phyloP scores from a whole-genome alignment of 2,329 filamentous ascomycete species.

The Grosmannia penicillata region DNA sequence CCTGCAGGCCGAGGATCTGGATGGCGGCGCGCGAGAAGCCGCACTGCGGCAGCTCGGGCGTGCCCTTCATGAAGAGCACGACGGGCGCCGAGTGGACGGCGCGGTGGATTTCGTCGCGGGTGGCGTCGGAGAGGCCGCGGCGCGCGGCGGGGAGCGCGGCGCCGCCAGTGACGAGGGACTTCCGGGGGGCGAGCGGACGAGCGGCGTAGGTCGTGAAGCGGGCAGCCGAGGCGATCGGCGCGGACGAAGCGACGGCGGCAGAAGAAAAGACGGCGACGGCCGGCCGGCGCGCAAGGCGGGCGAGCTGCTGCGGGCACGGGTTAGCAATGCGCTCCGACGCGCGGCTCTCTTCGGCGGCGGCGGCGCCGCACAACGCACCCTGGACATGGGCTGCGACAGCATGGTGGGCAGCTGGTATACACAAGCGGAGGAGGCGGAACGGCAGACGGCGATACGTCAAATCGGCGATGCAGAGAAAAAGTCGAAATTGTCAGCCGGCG shows the following conservation, averaged over 20 bases:
- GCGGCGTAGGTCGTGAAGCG: neutral
- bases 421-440: too few relatives aligned
- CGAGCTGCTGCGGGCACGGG: conserved; percentile 2
- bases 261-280: neutral
- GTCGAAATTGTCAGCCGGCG: too few relatives aligned
- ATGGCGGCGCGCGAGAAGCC: conserved; percentile 88
- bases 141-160: neutral
- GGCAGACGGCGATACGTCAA: too few relatives aligned
- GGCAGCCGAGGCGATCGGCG: neutral
- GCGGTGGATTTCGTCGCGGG: conserved; percentile 73
- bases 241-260: neutral
- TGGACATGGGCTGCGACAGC: conserved; percentile 7
- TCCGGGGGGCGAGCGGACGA: neutral
- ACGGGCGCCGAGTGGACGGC: conserved; percentile 79
- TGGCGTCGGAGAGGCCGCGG: conserved; percentile 54
- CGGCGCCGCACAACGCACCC: neutral
- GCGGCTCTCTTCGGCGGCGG: neutral
- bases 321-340: neutral
- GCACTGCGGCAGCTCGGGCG: conserved; percentile 68
- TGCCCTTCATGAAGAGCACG: conserved; percentile 90
- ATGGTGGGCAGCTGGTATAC: conserved; percentile 4
- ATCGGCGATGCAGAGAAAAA: too few relatives aligned
- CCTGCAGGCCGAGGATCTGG: conserved; percentile 87
- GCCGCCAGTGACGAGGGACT: neutral
- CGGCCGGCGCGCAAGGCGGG: conserved; percentile 4